phyloP scores from a whole-genome alignment of 2,329 filamentous ascomycete species.

The Diaporthe citriasiana region DNA sequence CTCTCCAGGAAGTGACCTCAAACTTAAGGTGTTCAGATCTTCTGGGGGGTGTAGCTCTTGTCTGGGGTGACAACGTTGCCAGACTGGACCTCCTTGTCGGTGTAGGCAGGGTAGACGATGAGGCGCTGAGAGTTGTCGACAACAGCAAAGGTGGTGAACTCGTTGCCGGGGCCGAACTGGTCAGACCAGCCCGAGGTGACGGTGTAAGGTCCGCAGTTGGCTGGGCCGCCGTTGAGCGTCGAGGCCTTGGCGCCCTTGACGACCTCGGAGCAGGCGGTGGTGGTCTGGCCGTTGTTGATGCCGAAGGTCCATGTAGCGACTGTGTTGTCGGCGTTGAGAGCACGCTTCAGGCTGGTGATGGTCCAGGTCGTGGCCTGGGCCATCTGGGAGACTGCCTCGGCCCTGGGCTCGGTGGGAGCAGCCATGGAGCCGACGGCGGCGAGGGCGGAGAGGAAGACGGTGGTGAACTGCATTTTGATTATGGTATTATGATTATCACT shows the following conservation, averaged over 20 bases:
- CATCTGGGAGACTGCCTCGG: conserved; percentile 45
- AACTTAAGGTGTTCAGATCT: not conserved
- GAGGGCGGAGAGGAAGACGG: conserved; percentile 47
- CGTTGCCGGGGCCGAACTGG: conserved; percentile 65
- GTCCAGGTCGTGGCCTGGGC: conserved; percentile 56
- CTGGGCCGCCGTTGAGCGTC: conserved; percentile 54
- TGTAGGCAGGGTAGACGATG: conserved; percentile 68
- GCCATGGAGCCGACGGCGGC: conserved; percentile 47
- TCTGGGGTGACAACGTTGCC: conserved; percentile 63
- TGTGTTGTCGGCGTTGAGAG: conserved; percentile 56
- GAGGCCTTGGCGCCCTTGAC: conserved; percentile 52
- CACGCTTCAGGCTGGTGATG: conserved; percentile 54
- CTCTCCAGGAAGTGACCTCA: not conserved
- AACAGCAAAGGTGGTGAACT: conserved; percentile 68
- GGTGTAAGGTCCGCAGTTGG: conserved; percentile 63
- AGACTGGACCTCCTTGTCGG: conserved; percentile 62
- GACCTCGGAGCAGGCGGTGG: conserved; percentile 53
- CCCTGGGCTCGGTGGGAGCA: conserved; percentile 46
- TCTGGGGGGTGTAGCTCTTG: conserved; percentile 58
- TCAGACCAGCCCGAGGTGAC: conserved; percentile 69
- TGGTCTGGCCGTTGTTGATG: conserved; percentile 54
- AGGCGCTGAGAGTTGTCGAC: conserved; percentile 56
- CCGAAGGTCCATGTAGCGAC: conserved; percentile 58
- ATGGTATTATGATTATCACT: conserved; percentile 14
- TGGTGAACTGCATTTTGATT: conserved; percentile 55